Evolutionary conservation across 73 alveolate genomes (phyloP).

Genomic region (Paraurostyla sp.): DNA sequence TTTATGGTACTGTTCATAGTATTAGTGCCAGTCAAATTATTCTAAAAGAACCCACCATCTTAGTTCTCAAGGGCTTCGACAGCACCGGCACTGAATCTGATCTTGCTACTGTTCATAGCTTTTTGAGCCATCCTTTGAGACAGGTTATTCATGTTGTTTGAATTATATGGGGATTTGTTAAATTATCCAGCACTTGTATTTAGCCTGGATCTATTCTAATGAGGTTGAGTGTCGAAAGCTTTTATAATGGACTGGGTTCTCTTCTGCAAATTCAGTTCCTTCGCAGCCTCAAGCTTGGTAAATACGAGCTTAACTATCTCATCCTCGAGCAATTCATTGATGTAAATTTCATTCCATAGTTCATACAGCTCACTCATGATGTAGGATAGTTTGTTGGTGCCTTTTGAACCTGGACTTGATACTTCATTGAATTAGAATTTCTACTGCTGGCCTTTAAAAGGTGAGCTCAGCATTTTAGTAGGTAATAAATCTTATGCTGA

Average conservation of each 20-base stretch:
- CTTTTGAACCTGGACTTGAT: not conserved
- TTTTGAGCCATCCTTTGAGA: not conserved
- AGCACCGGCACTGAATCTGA: not conserved
- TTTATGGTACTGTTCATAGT: too few relatives aligned
- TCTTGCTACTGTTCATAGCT: not conserved
- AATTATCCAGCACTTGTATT: not conserved
- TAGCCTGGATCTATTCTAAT: not conserved
- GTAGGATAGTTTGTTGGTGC: not conserved
- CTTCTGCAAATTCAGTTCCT: not conserved
- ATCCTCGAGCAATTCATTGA: slow-evolving; percentile 21
- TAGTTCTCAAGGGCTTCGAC: not conserved
- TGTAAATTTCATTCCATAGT: slow-evolving; percentile 22
- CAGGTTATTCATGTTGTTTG: not conserved
- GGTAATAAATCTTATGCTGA: too few relatives aligned
- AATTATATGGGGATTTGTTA: not conserved
- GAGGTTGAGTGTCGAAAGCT: not conserved
- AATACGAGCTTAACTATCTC: slow-evolving; percentile 23
- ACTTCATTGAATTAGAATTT: not conserved
- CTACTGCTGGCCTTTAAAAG: not conserved
- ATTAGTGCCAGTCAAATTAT: too few relatives aligned
- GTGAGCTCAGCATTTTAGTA: too few relatives aligned
- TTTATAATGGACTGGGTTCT: not conserved
- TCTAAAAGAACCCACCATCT: too few relatives aligned
- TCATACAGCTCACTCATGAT: not conserved
- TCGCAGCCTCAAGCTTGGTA: not conserved